phyloP scores from a whole-genome alignment of 148 eudicot genomes.

The Vaccinium vitisidaea region DNA sequence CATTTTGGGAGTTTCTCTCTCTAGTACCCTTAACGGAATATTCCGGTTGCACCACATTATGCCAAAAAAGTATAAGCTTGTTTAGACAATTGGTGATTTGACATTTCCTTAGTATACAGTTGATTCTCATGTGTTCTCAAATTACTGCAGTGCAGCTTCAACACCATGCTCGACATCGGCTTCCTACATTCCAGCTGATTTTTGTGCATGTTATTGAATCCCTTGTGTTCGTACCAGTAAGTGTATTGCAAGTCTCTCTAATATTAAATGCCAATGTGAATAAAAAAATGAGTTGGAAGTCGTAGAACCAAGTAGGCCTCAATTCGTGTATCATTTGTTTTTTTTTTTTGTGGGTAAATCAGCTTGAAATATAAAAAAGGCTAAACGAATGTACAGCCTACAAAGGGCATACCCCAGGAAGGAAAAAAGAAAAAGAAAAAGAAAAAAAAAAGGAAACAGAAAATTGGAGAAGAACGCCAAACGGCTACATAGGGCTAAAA shows the following conservation, averaged over 20 bases:
- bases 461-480: too few species aligned
- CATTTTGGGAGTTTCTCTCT: too few species aligned
- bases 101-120: conserved; percentile 4
- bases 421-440: too few species aligned
- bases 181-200: conserved; percentile 97
- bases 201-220: conserved; percentile 98
- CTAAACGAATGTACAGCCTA: too few species aligned
- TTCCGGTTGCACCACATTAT: not conserved
- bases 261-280: not conserved
- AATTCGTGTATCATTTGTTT: not conserved
- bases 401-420: too few species aligned
- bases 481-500: too few species aligned
- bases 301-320: not conserved
- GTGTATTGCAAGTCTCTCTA: conserved; percentile 14
- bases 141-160: conserved; percentile 92
- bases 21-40: too few species aligned
- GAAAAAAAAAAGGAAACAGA: too few species aligned
- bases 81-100: not conserved
- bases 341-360: too few species aligned
- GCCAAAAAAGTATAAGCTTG: not conserved
- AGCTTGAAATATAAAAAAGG: too few species aligned
- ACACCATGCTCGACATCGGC: conserved; percentile 98
- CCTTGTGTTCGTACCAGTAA: conserved; percentile 97
- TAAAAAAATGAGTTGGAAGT: not conserved
- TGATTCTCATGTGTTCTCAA: conserved; percentile 13